These are phyloP conservation scores for Omphalotus olearius DNA, from an alignment of 1,284 basidiomycete species.

Conservation along the genomic window DNA sequence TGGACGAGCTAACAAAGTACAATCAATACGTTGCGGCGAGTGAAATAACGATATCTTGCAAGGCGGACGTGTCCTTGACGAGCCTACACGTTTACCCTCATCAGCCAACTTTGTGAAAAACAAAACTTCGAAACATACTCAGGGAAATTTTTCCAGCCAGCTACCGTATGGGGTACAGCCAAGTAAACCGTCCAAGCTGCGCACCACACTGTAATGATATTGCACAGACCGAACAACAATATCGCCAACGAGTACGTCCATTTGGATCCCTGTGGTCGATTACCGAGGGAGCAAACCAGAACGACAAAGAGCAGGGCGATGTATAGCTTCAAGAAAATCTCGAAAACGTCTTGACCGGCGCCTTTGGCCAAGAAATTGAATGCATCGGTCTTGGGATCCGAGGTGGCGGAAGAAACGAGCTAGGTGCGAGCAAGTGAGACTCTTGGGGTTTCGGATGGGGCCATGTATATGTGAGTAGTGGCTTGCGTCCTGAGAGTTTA, in stretches of 20 bases:
- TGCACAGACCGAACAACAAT: conserved; percentile 71
- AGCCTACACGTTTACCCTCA: conserved; percentile 33
- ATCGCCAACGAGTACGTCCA: conserved; percentile 78
- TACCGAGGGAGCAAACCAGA: conserved; percentile 80
- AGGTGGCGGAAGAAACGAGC: conserved; percentile 77
- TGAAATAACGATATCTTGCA: conserved; percentile 79
- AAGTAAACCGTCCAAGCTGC: conserved; percentile 86
- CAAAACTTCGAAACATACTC: conserved; percentile 33
- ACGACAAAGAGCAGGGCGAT: conserved; percentile 74
- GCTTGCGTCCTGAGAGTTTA: background rate
- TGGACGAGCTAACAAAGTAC: conserved; percentile 81
- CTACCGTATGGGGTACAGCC: conserved; percentile 69
- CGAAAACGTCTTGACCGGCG: conserved; percentile 74
- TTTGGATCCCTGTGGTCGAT: conserved; percentile 84
- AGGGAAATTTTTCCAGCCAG: conserved; percentile 70
- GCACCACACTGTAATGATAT: conserved; percentile 81
- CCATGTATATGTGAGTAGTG: conserved; percentile 55
- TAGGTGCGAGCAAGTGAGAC: conserved; percentile 22
- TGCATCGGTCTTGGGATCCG: conserved; percentile 51
- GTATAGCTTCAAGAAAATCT: conserved; percentile 81
- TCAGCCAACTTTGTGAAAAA: conserved; percentile 9
- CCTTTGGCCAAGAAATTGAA: conserved; percentile 75
- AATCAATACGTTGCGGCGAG: conserved; percentile 85
- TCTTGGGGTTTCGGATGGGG: conserved; percentile 69
- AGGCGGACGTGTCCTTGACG: conserved; percentile 59